Conservation (phyloP, 495 filamentous ascomycete species). For the Friedmanniomyces simplex region DNA sequence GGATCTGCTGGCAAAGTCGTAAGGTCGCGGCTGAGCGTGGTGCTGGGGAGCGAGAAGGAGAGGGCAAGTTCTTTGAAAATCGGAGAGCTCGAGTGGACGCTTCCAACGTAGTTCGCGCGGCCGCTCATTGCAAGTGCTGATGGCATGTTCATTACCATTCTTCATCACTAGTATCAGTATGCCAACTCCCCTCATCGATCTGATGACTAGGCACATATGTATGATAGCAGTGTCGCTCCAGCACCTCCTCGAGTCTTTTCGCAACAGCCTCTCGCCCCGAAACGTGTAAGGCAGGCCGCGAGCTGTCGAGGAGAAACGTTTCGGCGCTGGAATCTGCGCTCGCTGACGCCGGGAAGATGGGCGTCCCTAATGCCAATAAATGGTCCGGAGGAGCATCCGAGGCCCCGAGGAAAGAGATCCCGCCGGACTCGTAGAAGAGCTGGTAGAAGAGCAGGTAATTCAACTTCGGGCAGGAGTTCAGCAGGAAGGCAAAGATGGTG, state of each 20-base stretch:
- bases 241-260: slow-evolving; percentile 38
- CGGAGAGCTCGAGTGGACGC: no score
- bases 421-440: slow-evolving; percentile 5
- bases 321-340: not conserved
- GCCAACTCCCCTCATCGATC: slow-evolving; percentile 17
- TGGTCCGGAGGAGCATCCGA: not conserved
- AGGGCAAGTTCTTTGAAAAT: no score
- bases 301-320: slow-evolving; percentile 5
- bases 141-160: slow-evolving; percentile 1
- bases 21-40: not conserved
- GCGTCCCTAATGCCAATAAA: not conserved
- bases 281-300: slow-evolving; percentile 4
- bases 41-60: not conserved
- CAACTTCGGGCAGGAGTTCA: slow-evolving; percentile 1
- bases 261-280: slow-evolving; percentile 34
- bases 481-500: slow-evolving; percentile 7
- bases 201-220: not conserved
- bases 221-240: slow-evolving; percentile 18
- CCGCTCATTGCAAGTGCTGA: no score
- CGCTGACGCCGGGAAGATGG: not conserved
- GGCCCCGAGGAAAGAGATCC: slow-evolving; percentile 8
- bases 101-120: no score
- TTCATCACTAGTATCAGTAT: slow-evolving; percentile 23
- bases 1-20: not conserved
- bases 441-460: slow-evolving; percentile 13